Percentiles rank a stretch among this genome's conserved stretches.
These are phyloP conservation scores for Cladorrhinum sp. DNA, from an alignment of 2,329 filamentous ascomycete genomes.

Conservation along the genomic window DNA sequence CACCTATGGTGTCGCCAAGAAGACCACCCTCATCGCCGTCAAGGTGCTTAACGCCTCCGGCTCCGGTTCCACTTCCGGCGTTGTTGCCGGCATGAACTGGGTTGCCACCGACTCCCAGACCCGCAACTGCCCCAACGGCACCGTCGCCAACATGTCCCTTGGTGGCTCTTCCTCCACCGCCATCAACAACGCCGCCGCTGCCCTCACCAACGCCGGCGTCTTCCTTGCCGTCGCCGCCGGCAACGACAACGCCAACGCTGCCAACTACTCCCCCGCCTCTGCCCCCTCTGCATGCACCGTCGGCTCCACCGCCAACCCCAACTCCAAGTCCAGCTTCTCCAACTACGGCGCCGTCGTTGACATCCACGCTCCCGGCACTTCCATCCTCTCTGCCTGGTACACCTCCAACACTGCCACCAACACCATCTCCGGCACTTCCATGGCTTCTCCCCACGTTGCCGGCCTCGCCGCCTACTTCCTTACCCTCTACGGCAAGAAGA, in stretches of 20 bases:
- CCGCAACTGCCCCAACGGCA: slow-evolving; percentile 40
- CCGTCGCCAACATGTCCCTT: slow-evolving; percentile 57
- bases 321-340: slow-evolving; percentile 46
- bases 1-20: slow-evolving; percentile 46
- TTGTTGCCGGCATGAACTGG: slow-evolving; percentile 45
- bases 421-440: slow-evolving; percentile 47
- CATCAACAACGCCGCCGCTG: slow-evolving; percentile 50
- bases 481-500: slow-evolving; percentile 39
- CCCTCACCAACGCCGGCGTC: slow-evolving; percentile 44
- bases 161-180: slow-evolving; percentile 45
- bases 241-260: slow-evolving; percentile 46
- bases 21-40: slow-evolving; percentile 41
- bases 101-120: slow-evolving; percentile 36
- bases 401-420: slow-evolving; percentile 38
- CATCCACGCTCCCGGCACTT: slow-evolving; percentile 49
- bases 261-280: slow-evolving; percentile 46
- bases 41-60: slow-evolving; percentile 43
- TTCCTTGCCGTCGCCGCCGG: slow-evolving; percentile 57
- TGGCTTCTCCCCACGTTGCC: slow-evolving; percentile 36
- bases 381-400: slow-evolving; percentile 48
- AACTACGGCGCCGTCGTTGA: slow-evolving; percentile 52
- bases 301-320: slow-evolving; percentile 43
- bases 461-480: slow-evolving; percentile 41
- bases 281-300: slow-evolving; percentile 50
- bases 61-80: slow-evolving; percentile 38